Evolutionary conservation across 2,329 filamentous ascomycete species (phyloP).

Genomic region (Penicillium hesseltinei): DNA sequence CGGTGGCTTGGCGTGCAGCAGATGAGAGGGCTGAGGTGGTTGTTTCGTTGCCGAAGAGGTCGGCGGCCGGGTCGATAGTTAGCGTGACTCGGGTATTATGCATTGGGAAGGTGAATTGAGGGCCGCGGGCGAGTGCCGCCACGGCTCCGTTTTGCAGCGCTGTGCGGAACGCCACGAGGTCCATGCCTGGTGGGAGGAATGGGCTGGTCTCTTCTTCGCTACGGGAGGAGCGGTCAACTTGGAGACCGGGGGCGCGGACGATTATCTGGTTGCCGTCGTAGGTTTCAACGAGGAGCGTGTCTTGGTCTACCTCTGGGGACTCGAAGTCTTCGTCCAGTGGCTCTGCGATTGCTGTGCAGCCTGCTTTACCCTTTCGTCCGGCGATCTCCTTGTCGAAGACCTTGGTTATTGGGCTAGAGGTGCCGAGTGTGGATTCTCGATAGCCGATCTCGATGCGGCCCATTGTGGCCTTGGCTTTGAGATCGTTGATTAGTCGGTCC

Average conservation of each 20-base stretch:
- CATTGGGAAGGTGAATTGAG: conserved; percentile 74
- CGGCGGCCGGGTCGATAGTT: conserved; percentile 61
- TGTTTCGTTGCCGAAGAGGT: conserved; percentile 66
- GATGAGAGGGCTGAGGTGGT: conserved; percentile 67
- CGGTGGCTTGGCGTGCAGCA: conserved; percentile 66
- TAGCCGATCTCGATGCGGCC: conserved; percentile 94
- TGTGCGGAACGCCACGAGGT: conserved; percentile 49
- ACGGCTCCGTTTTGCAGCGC: conserved; percentile 74
- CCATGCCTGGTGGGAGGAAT: conserved; percentile 55
- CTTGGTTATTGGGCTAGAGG: conserved; percentile 57
- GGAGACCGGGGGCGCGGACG: conserved; percentile 54
- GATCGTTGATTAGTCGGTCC: conserved; percentile 81
- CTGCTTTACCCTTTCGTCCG: conserved; percentile 74
- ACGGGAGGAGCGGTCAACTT: conserved; percentile 36
- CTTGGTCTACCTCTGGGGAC: conserved; percentile 16
- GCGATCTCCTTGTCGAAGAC: conserved; percentile 77
- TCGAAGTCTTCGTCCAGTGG: conserved; percentile 50
- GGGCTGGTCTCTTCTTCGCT: conserved; percentile 43
- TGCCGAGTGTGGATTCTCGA: conserved; percentile 70
- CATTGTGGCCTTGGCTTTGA: conserved; percentile 82
- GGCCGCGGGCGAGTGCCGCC: conserved; percentile 81
- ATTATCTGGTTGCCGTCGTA: conserved; percentile 70
- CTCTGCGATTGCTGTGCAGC: conserved; percentile 67
- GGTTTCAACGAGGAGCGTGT: conserved; percentile 43
- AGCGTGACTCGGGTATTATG: conserved; percentile 72